These are phyloP conservation scores for Phellinidium pouzarii DNA, from an alignment of 1,284 basidiomycete species.

Conservation along the genomic window DNA sequence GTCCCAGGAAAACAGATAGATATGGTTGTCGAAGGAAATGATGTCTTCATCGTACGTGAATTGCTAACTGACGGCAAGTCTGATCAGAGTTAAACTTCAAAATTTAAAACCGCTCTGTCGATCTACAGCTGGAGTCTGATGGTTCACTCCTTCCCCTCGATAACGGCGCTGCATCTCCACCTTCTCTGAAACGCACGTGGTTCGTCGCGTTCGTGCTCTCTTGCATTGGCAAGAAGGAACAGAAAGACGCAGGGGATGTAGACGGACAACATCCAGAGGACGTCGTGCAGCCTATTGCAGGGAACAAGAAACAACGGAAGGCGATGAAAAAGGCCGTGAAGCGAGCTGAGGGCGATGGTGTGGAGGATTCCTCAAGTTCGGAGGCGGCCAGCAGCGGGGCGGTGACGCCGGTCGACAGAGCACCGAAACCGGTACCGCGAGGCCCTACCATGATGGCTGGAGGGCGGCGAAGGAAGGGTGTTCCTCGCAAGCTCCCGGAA, in stretches of 20 bases:
- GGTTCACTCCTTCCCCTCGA: slow-evolving; percentile 52
- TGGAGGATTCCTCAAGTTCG: slow-evolving; percentile 27
- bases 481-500: slow-evolving; percentile 12
- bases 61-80: background rate
- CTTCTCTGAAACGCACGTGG: slow-evolving; percentile 48
- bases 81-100: slow-evolving; percentile 5
- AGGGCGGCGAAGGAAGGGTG: slow-evolving; percentile 14
- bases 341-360: slow-evolving; percentile 20
- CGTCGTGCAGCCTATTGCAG: slow-evolving; percentile 21
- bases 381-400: slow-evolving; percentile 38
- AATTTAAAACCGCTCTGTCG: slow-evolving; percentile 34
- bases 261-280: slow-evolving; percentile 23
- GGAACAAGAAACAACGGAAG: slow-evolving; percentile 28
- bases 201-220: slow-evolving; percentile 35
- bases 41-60: slow-evolving; percentile 64
- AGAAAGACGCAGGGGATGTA: slow-evolving; percentile 22
- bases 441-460: slow-evolving; percentile 15
- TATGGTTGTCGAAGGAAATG: slow-evolving; percentile 67
- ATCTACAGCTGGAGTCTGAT: slow-evolving; percentile 30
- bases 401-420: slow-evolving; percentile 29
- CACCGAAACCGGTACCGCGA: background rate
- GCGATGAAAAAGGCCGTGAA: slow-evolving; percentile 20
- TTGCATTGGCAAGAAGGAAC: slow-evolving; percentile 29
- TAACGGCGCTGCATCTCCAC: slow-evolving; percentile 38
- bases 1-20: slow-evolving; percentile 51